Evolutionary conservation across 176 grass and related monocot species (phyloP).

Genomic region (Musa schizocarpa): DNA sequence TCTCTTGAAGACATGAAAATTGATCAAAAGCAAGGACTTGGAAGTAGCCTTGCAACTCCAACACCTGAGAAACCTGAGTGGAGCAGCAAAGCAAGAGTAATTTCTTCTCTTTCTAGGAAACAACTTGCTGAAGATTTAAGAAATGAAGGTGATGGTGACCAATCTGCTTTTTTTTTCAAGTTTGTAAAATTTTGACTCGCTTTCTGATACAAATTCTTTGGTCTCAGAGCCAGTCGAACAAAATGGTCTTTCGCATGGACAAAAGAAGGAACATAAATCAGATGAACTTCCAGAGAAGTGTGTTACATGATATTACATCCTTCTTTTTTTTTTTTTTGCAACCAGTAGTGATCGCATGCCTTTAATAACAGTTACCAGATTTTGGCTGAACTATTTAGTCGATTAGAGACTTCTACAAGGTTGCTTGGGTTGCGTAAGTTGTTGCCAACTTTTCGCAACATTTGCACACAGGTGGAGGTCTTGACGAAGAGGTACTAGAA

Average conservation of each 20-base stretch:
- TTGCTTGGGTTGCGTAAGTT: slow-evolving; percentile 71
- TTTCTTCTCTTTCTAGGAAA: slow-evolving; percentile 55
- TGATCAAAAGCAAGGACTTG: slow-evolving; percentile 26
- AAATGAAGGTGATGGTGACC: slow-evolving; percentile 33
- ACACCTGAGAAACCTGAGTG: slow-evolving; percentile 62
- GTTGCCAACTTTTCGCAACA: slow-evolving; percentile 55
- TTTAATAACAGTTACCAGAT: slow-evolving; percentile 36
- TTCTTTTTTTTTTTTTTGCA: slow-evolving; percentile 3
- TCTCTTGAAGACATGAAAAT: slow-evolving; percentile 19
- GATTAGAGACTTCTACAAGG: slow-evolving; percentile 80
- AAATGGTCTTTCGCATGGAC: neutral
- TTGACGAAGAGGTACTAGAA: slow-evolving; percentile 67
- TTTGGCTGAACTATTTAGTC: slow-evolving; percentile 64
- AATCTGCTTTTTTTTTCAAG: slow-evolving; percentile 12
- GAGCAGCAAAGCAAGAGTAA: slow-evolving; percentile 38
- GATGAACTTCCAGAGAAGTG: slow-evolving; percentile 65
- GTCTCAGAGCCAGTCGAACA: slow-evolving; percentile 9
- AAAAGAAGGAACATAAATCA: slow-evolving; percentile 9
- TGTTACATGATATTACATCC: slow-evolving; percentile 25
- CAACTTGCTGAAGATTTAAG: slow-evolving; percentile 51
- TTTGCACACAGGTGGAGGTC: slow-evolving; percentile 68
- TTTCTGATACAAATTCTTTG: slow-evolving; percentile 10
- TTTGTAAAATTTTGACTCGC: slow-evolving; percentile 8
- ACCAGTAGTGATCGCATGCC: slow-evolving; percentile 20
- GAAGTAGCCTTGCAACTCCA: slow-evolving; percentile 52